Evolutionary conservation across 148 eudicot species (phyloP), one percentile per base, ranked within the genome.

Genomic region (Camellia japonica): DNA sequence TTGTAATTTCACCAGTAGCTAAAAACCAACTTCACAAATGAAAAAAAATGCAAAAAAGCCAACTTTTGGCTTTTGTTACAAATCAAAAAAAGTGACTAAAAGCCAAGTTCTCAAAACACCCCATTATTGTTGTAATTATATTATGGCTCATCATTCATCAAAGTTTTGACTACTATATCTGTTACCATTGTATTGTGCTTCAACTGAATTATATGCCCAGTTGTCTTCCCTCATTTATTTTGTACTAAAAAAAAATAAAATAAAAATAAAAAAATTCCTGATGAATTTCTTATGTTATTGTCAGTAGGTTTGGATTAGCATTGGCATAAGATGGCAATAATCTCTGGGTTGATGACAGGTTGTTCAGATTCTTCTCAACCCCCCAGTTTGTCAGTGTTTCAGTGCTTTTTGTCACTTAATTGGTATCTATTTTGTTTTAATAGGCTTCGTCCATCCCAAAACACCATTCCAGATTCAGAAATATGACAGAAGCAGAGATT

Each of bases 391-490:
- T 0, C 44, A 15, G 5, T 6, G 62, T 79, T 6, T 68, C 15
- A 4, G 3, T 38, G 3, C 44, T 15, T 14, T 60, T n/a, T 30
- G 58, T 42, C 42, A 20, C 11, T 43, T 54, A 9, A 3, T 74
- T 59, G 16, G 20, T 41, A 1, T 66, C 19, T 56, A 20, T 3
- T 14, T 66, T 42, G 51, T 69, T 75, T 3, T 6, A 78, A 71
- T 61, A 85, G 91, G 80, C 76, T 61, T 81, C 69, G 72, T 79
- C 60, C 71, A 41, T 79, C 76, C 89, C 46, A 74, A 79, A 74
- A 54, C 49, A 64, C 72, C 82, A 30, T 79, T 74, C 64, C 80
- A 71, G 61, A 59, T 61, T 61, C 68, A 13, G 78, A 42, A 56
- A 76, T 68, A 38, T 42, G 55, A 72, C 55, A 73, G 13, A 51